Evolutionary conservation across 2,329 filamentous ascomycete genomes (phyloP), one percentile per base, ranked within the genome.

Genomic region (Capronia coronata): DNA sequence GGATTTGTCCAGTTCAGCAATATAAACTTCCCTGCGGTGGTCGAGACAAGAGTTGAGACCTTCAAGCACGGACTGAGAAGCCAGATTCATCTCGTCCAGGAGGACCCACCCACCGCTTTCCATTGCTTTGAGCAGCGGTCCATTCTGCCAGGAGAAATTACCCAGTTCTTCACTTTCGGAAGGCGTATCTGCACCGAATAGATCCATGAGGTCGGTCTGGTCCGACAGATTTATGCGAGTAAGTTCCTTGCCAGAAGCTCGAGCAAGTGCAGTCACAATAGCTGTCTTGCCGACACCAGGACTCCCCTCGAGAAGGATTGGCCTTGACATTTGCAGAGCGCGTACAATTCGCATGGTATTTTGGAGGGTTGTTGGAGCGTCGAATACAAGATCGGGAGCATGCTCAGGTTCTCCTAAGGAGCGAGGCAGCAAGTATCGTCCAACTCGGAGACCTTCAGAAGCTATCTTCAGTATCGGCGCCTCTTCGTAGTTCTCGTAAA

Each of bases 231-330:
- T 99, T 68, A 99, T 96, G 61, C 93, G 80, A 0, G 89, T 95
- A 55, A 99, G 71, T 6, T 86, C 84, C 54, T 84, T 84, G 3
- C 90, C 88, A 56, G 87, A 85, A 2, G 84, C 82, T 59, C 79
- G 78, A 1, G 94, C 86, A 39, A 98, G 74, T 0, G 93, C 90
- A 39, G 85, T 84, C 18, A 99, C 82, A 11, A 99, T 76, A 1
- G 91, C 94, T 0, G 93, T 99, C 72, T 98, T 99, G 48, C 93
- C 93, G 18, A 99, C 93, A 64, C 93, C 93, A n/a, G 93, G 93
- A 60, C 87, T 96, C 29, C 94, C 93, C 71, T 99, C 93, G 2
- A 99, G 78, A 5, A 98, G 75, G 46, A 98, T 91, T 2, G 93
- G 91, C 64, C 96, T 96, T 45, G 81, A 76, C 47, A 95, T 80